Percentiles rank a stretch among this genome's conserved stretches.
Evolutionary conservation across 768 basidiomycete species (phyloP).

Genomic region (Hygrophorus pudorinus): DNA sequence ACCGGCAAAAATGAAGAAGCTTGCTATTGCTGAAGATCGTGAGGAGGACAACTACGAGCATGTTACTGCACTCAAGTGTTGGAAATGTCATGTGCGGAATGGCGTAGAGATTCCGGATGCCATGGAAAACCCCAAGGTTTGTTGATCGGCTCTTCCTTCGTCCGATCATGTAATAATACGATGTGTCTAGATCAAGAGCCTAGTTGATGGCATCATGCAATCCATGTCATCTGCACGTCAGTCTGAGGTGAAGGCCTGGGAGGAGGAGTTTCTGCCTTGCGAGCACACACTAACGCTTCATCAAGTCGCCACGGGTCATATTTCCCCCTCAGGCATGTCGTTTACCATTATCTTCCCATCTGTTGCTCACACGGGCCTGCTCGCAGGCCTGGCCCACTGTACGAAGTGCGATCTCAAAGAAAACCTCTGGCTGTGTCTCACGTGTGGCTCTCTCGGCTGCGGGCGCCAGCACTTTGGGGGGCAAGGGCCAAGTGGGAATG

Average conservation of each 20-base stretch:
- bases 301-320: slow-evolving; percentile 33
- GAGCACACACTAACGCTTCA: slow-evolving; percentile 56
- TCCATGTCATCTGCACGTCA: slow-evolving; percentile 85
- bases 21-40: slow-evolving; percentile 78
- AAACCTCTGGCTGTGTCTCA: slow-evolving; percentile 93
- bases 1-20: slow-evolving; percentile 80
- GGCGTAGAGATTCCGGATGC: slow-evolving; percentile 38
- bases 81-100: slow-evolving; percentile 49
- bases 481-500: slow-evolving; percentile 60
- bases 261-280: slow-evolving; percentile 85
- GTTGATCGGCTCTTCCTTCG: not conserved
- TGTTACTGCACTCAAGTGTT: slow-evolving; percentile 59
- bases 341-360: not conserved
- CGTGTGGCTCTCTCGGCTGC: slow-evolving; percentile 84
- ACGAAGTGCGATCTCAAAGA: slow-evolving; percentile 74
- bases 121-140: slow-evolving; percentile 24
- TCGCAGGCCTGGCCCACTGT: slow-evolving; percentile 71
- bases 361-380: not conserved
- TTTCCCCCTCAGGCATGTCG: slow-evolving; percentile 42
- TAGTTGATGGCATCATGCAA: slow-evolving; percentile 63
- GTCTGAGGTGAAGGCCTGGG: slow-evolving; percentile 95
- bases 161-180: slow-evolving; percentile 3
- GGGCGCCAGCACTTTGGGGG: slow-evolving; percentile 78
- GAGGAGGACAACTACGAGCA: slow-evolving; percentile 86
- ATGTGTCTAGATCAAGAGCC: slow-evolving; percentile 33